Evolutionary conservation across 2,329 filamentous ascomycete genomes (phyloP).

Genomic region (Didymella arachidicola): DNA sequence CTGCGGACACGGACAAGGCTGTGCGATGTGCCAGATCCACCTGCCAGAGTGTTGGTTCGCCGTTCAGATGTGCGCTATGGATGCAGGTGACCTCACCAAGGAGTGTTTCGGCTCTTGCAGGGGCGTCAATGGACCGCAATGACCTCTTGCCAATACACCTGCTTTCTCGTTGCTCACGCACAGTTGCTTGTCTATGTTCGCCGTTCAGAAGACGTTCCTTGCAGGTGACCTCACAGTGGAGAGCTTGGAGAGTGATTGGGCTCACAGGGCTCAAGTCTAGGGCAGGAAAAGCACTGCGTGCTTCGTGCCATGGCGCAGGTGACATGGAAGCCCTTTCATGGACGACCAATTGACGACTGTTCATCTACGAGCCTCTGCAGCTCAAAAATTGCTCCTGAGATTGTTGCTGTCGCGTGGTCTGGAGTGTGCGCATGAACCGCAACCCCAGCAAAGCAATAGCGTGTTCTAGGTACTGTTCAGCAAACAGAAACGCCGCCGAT

Average conservation of each 20-base stretch:
- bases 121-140: not conserved
- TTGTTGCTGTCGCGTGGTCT: constrained; percentile 3
- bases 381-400: not conserved
- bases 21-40: constrained; percentile 4
- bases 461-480: constrained; percentile 5
- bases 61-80: constrained; percentile 9
- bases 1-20: constrained; percentile 18
- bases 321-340: not conserved
- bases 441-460: constrained; percentile 6
- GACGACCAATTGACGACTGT: not conserved
- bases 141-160: not conserved
- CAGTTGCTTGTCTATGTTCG: not conserved
- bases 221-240: not conserved
- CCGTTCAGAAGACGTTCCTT: not conserved
- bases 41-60: constrained; percentile 8
- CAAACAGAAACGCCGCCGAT: constrained; percentile 2
- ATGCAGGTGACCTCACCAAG: constrained; percentile 13
- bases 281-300: not conserved
- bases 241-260: not conserved
- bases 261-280: not conserved
- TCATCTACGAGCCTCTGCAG: not conserved
- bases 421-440: constrained; percentile 6
- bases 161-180: not conserved
- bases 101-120: not conserved
- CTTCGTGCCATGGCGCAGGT: not conserved